Percentiles rank a stretch among this genome's conserved stretches.
Evolutionary conservation across 192 early-diverging fungal species (phyloP).

Genomic region (Coemansia sp.): DNA sequence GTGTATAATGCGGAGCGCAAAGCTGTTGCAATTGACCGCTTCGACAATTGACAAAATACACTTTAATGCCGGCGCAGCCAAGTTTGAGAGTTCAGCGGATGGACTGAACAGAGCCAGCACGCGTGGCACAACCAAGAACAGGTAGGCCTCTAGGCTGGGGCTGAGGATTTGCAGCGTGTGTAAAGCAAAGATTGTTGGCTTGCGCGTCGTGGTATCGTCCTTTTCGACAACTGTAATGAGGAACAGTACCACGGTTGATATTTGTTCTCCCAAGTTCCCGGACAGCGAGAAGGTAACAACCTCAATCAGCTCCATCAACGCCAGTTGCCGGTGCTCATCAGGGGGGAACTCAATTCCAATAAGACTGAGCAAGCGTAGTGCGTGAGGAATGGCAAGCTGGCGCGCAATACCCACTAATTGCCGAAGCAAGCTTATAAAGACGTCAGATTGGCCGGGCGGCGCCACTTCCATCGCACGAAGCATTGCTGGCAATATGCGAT

Average conservation of each 20-base stretch:
- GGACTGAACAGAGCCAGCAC: slow-evolving; percentile 82
- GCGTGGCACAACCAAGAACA: slow-evolving; percentile 89
- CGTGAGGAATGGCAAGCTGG: slow-evolving; percentile 89
- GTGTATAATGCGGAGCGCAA: slow-evolving; percentile 91
- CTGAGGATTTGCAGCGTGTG: slow-evolving; percentile 85
- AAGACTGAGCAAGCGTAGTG: slow-evolving; percentile 80
- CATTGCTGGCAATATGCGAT: slow-evolving; percentile 80
- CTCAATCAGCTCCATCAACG: slow-evolving; percentile 78
- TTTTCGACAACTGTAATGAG: slow-evolving; percentile 86
- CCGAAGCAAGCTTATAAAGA: slow-evolving; percentile 87
- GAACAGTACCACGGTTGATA: slow-evolving; percentile 81
- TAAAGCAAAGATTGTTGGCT: slow-evolving; percentile 69
- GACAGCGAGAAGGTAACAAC: slow-evolving; percentile 85
- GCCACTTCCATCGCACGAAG: slow-evolving; percentile 84
- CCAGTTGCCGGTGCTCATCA: slow-evolving; percentile 67
- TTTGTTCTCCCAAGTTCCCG: slow-evolving; percentile 89
- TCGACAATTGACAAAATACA: slow-evolving; percentile 76
- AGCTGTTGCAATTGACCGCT: slow-evolving; percentile 84
- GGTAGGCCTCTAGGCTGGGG: slow-evolving; percentile 89
- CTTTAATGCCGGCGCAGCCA: slow-evolving; percentile 72
- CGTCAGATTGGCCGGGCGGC: slow-evolving; percentile 76
- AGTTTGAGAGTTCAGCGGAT: slow-evolving; percentile 58
- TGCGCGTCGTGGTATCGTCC: slow-evolving; percentile 71
- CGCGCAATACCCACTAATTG: slow-evolving; percentile 86
- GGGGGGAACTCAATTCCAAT: slow-evolving; percentile 78